phyloP scores from a whole-genome alignment of 1,139 yeast species.

The Candida labiduridarum region DNA sequence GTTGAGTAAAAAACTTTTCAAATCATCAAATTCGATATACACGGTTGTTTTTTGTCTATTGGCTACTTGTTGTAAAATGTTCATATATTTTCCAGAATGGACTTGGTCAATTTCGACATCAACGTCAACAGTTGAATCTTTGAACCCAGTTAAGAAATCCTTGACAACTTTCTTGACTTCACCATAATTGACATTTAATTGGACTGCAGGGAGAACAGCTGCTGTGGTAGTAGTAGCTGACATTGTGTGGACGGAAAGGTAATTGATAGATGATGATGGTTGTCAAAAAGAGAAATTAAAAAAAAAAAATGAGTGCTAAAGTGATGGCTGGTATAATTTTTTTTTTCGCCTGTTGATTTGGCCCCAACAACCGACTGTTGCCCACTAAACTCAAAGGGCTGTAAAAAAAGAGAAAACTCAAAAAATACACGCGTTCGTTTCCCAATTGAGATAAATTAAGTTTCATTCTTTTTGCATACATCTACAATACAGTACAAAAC shows the following conservation, averaged over 20 bases:
- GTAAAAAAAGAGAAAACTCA: neutral
- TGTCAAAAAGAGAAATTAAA: neutral
- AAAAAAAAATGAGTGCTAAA: neutral
- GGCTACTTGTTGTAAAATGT: slow-evolving; percentile 75
- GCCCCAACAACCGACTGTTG: neutral
- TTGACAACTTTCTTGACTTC: slow-evolving; percentile 53
- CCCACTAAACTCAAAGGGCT: no score
- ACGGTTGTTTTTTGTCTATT: slow-evolving; percentile 76
- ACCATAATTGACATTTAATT: slow-evolving; percentile 63
- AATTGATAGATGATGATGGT: slow-evolving; percentile 6
- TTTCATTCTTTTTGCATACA: neutral
- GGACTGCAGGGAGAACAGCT: slow-evolving; percentile 53
- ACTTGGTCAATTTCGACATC: slow-evolving; percentile 17
- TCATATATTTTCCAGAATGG: slow-evolving; percentile 61
- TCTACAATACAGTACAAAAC: no score
- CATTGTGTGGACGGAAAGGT: slow-evolving; percentile 16
- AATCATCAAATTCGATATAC: slow-evolving; percentile 80
- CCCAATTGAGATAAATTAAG: slow-evolving; percentile 13
- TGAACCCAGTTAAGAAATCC: slow-evolving; percentile 65
- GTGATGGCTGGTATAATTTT: neutral
- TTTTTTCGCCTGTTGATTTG: neutral
- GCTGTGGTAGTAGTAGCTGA: slow-evolving; percentile 36
- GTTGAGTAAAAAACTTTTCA: slow-evolving; percentile 64
- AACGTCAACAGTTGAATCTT: slow-evolving; percentile 33
- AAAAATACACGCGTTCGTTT: slow-evolving; percentile 7